Percentiles rank a stretch among this genome's conserved stretches.
Evolutionary conservation across 495 filamentous ascomycete species (phyloP).

Genomic region (Neurospora sp.): DNA sequence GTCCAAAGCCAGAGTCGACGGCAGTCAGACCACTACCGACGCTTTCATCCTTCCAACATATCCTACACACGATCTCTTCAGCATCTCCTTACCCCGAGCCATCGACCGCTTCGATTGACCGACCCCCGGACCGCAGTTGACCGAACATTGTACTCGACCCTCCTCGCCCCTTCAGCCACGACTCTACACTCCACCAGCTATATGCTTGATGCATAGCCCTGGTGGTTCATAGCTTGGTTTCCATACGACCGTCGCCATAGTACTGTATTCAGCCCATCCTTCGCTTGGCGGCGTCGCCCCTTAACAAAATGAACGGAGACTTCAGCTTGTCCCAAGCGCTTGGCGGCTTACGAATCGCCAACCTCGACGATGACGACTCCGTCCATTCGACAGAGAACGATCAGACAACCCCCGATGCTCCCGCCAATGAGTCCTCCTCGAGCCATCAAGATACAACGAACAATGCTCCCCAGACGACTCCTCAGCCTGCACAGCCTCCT

Average conservation of each 20-base stretch:
- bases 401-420: conserved; percentile 18
- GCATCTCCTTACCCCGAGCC: neutral
- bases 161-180: neutral
- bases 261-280: neutral
- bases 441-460: neutral
- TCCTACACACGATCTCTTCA: neutral
- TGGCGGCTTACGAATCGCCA: conserved; percentile 92
- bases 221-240: neutral
- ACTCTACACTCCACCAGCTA: neutral
- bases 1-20: neutral
- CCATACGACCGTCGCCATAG: neutral
- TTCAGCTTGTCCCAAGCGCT: conserved; percentile 86
- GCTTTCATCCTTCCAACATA: neutral
- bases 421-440: conserved; percentile 4
- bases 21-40: neutral
- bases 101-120: neutral
- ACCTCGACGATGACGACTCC: conserved; percentile 76
- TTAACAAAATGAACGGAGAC: conserved; percentile 70
- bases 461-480: neutral
- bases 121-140: neutral
- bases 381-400: conserved; percentile 37
- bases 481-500: conserved; percentile 1
- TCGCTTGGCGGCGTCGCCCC: conserved; percentile 6
- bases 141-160: neutral
- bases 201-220: neutral